Evolutionary conservation across 2,329 filamentous ascomycete species (phyloP).

Genomic region (Trichoderma guizhouense): DNA sequence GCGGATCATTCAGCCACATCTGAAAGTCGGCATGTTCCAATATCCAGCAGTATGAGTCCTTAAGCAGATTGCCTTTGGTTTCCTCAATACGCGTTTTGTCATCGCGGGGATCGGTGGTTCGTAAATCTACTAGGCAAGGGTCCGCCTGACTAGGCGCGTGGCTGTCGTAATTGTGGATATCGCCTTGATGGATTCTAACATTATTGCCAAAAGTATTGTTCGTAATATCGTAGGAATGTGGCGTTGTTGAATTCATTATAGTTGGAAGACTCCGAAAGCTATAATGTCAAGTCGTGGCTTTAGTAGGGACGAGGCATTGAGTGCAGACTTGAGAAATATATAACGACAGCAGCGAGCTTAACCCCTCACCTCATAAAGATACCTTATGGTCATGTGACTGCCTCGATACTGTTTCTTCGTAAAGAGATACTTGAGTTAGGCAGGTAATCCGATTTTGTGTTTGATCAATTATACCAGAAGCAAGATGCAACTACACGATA

Average conservation of each 20-base stretch:
- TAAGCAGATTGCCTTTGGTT: neutral
- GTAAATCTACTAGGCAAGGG: neutral
- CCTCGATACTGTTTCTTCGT: neutral
- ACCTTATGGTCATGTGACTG: neutral
- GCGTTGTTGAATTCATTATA: neutral
- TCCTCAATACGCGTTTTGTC: neutral
- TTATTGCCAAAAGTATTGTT: neutral
- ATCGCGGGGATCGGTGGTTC: neutral
- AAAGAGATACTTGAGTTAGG: neutral
- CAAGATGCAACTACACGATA: neutral
- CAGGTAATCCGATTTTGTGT: neutral
- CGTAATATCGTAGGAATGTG: neutral
- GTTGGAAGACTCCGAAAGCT: neutral
- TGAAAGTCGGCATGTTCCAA: neutral
- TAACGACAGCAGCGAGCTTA: neutral
- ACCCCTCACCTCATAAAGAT: neutral
- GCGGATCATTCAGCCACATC: neutral
- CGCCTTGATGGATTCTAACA: neutral
- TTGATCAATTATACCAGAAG: neutral
- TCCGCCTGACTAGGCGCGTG: neutral
- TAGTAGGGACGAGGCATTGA: neutral
- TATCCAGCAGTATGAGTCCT: neutral
- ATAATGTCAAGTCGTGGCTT: neutral
- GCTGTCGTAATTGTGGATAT: neutral
- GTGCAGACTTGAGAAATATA: neutral